These are phyloP conservation scores for Ceratobasidium sp. DNA, from an alignment of 1,284 basidiomycete genomes.

Conservation along the genomic window DNA sequence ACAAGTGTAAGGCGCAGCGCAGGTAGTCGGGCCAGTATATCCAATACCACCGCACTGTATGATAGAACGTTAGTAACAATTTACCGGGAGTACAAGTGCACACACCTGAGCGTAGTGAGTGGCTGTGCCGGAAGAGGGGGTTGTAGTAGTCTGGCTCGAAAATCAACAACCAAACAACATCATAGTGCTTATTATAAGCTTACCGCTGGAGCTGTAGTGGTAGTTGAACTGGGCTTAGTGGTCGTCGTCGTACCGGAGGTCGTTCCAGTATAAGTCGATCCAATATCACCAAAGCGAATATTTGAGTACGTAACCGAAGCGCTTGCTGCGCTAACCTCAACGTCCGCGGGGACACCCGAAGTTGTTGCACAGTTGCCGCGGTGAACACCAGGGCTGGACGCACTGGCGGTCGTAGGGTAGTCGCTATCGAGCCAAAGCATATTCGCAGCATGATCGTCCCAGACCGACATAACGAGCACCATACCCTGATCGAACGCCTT, in stretches of 20 bases:
- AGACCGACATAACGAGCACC: constrained; percentile 69
- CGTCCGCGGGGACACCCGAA: constrained; percentile 46
- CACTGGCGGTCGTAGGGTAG: constrained; percentile 64
- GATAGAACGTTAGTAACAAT: too few relatives aligned
- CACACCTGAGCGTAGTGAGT: too few relatives aligned
- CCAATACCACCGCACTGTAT: constrained; percentile 42
- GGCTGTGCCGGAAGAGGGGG: too few relatives aligned
- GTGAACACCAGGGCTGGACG: constrained; percentile 41
- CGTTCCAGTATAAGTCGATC: constrained; percentile 47
- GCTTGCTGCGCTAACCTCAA: constrained; percentile 51
- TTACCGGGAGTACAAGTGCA: too few relatives aligned
- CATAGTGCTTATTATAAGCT: too few relatives aligned
- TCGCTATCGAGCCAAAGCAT: constrained; percentile 73
- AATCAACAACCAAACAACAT: too few relatives aligned
- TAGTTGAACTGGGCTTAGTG: too few relatives aligned
- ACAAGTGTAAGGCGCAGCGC: constrained; percentile 36
- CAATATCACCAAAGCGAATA: constrained; percentile 43
- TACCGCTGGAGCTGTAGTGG: too few relatives aligned
- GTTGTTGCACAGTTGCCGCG: constrained; percentile 21
- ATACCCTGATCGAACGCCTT: constrained; percentile 64
- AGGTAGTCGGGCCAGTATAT: constrained; percentile 37
- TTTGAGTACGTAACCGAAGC: constrained; percentile 47
- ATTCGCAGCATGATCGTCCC: constrained; percentile 71
- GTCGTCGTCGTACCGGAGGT: constrained; percentile 8
- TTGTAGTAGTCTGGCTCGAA: too few relatives aligned